Evolutionary conservation across 345 rosid species (phyloP), one percentile per base, ranked within the genome.

Genomic region (Nephelium lappaceum): DNA sequence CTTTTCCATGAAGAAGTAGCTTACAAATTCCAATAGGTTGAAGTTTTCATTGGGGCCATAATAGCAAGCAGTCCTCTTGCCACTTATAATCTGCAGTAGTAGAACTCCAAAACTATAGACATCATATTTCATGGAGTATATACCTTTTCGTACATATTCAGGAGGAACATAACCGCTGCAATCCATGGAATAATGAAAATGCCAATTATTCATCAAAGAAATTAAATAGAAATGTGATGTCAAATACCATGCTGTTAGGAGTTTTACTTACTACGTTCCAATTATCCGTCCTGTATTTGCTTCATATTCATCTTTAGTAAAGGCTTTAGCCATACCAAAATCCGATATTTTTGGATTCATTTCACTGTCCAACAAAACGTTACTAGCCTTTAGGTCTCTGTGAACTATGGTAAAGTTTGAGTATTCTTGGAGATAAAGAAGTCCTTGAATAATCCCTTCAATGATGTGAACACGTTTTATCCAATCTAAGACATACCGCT

Each of bases 401-500:
- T 87, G 90, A 60, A 87, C 78, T 39, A 87, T 80, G 5, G 85
- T 88, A 36, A 83, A 67, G 62, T 85, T 86, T 0, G 89, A 88
- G 86, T 86, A 88, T 71, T 86, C 88, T 68, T 88, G 88, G 36
- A 86, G 91, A 62, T 86, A 88, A 0, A 86, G 57, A 60, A 88
- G 87, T 8, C 91, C 91, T 78, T 88, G 88, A 31, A 79, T 82
- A 36, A 88, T 58, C 39, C 89, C 88, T 80, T 85, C 87, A 61
- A 85, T 85, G 43, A 86, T 88, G 0, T 31, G 42, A 19, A 82
- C 81, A 0, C 87, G 78, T 70, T 63, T 84, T 11, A 36, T 64
- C 89, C 87, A 85, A 43, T 86, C 85, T 64, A 86, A 70, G 1
- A 9, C 12, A 14, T 38, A 19, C 18, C 67, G 55, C 18, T 77